Conservation (phyloP, 2,329 filamentous ascomycete species). For the Tolypocladium amazonense region DNA sequence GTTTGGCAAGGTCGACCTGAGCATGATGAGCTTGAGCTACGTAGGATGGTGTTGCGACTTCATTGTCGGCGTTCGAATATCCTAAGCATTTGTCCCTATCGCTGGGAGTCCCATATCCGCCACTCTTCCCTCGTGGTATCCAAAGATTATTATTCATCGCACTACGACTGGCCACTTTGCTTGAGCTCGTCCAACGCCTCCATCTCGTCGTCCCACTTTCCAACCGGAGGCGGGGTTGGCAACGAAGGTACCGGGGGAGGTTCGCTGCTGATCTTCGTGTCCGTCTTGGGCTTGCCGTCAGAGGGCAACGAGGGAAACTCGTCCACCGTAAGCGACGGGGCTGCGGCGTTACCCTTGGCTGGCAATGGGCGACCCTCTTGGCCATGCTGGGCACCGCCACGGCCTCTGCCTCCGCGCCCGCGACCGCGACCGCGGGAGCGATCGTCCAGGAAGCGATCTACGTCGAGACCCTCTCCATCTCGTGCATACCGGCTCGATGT, state of each 20-base stretch:
- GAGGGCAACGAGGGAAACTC: constrained; percentile 26
- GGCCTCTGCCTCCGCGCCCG: constrained; percentile 22
- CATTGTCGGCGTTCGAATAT: too few species aligned
- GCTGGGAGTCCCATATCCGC: not conserved
- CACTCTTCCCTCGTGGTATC: not conserved
- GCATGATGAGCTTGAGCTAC: too few species aligned
- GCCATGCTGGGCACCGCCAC: constrained; percentile 10
- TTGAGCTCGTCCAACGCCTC: constrained; percentile 34
- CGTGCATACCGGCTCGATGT: constrained; percentile 31
- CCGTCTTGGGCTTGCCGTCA: constrained; percentile 12
- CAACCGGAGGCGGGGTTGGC: constrained; percentile 21
- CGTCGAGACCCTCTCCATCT: constrained; percentile 21
- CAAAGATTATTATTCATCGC: not conserved
- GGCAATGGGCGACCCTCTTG: constrained; percentile 8
- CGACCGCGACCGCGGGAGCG: constrained; percentile 19
- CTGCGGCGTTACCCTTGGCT: not conserved
- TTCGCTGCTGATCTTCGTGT: constrained; percentile 4
- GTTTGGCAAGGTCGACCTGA: too few species aligned
- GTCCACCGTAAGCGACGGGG: constrained; percentile 15
- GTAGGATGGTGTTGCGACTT: too few species aligned
- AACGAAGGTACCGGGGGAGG: constrained; percentile 7
- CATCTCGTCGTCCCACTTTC: constrained; percentile 50
- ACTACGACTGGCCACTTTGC: constrained; percentile 3
- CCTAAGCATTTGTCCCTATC: not conserved
- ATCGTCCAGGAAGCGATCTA: constrained; percentile 26